phyloP scores from a whole-genome alignment of 179 eudicot genomes.

The Beta macrorhiza region DNA sequence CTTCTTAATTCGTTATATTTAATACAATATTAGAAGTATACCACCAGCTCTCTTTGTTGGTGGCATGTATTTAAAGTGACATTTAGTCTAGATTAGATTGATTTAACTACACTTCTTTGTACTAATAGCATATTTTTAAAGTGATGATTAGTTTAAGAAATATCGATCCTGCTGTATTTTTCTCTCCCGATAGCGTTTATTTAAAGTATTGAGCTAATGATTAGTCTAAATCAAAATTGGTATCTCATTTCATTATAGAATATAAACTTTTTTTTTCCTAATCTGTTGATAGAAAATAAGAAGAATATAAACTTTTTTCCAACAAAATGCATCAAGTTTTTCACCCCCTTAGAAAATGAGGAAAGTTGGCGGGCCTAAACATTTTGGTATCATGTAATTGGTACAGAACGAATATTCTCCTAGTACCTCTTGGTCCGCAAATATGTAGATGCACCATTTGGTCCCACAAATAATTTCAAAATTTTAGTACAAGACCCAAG shows the following conservation, averaged over 20 bases:
- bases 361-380: constrained; percentile 10
- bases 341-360: background rate
- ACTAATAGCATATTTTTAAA: too few relatives aligned
- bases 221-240: constrained; percentile 15
- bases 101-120: too few relatives aligned
- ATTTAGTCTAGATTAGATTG: too few relatives aligned
- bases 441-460: background rate
- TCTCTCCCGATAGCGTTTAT: background rate
- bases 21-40: too few relatives aligned
- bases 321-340: constrained; percentile 10
- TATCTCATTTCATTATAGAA: background rate
- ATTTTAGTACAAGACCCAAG: background rate
- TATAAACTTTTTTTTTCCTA: background rate
- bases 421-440: background rate
- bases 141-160: background rate
- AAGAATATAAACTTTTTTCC: constrained; percentile 8
- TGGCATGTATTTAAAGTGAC: too few relatives aligned
- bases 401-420: constrained; percentile 21
- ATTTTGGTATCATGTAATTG: background rate
- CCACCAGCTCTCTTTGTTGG: too few relatives aligned
- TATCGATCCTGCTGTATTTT: background rate
- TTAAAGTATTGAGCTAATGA: background rate
- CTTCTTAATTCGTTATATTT: too few relatives aligned
- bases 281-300: background rate
- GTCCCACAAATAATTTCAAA: constrained; percentile 14